A percentile compares a stretch with the other conserved stretches of the same genome.
phyloP scores from a whole-genome alignment of 2,329 filamentous ascomycete species.

The Penicillium sp. region DNA sequence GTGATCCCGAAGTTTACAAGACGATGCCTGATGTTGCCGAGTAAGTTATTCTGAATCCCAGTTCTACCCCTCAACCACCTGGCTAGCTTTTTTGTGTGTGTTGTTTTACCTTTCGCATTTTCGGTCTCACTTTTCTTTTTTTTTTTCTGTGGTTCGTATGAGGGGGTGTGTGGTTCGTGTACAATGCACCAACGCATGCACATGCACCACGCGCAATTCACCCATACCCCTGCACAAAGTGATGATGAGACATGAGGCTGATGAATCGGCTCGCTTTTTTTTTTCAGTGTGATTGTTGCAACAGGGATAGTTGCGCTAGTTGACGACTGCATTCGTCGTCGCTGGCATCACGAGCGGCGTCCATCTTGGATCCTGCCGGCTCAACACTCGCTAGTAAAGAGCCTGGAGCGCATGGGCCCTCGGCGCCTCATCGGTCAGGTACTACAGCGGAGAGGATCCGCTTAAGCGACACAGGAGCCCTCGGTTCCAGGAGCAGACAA shows the following conservation, averaged over 20 bases:
- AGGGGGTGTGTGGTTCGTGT: not conserved
- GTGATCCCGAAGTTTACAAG: conserved; percentile 66
- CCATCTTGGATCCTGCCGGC: conserved; percentile 54
- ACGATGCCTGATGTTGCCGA: conserved; percentile 79
- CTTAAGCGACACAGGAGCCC: conserved; percentile 17
- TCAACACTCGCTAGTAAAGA: conserved; percentile 52
- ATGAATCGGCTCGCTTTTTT: not conserved
- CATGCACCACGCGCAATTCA: not conserved
- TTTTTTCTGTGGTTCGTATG: not conserved
- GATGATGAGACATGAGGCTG: conserved; percentile 7
- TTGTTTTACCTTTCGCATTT: too few species aligned
- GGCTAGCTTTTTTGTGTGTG: not conserved
- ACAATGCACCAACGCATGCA: conserved; percentile 8
- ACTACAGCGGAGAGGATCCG: conserved; percentile 53
- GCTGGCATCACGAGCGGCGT: conserved; percentile 61
- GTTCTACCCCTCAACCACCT: not conserved
- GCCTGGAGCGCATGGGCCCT: conserved; percentile 62
- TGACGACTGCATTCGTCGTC: conserved; percentile 84
- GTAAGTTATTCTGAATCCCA: conserved; percentile 54
- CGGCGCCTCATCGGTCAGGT: conserved; percentile 63
- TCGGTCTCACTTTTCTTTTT: not conserved
- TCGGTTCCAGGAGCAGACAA: not conserved
- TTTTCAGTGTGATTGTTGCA: conserved; percentile 72
- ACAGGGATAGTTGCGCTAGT: conserved; percentile 87
- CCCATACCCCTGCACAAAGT: not conserved